phyloP scores from a whole-genome alignment of 2,329 filamentous ascomycete genomes.

The Epichloe uncinata region DNA sequence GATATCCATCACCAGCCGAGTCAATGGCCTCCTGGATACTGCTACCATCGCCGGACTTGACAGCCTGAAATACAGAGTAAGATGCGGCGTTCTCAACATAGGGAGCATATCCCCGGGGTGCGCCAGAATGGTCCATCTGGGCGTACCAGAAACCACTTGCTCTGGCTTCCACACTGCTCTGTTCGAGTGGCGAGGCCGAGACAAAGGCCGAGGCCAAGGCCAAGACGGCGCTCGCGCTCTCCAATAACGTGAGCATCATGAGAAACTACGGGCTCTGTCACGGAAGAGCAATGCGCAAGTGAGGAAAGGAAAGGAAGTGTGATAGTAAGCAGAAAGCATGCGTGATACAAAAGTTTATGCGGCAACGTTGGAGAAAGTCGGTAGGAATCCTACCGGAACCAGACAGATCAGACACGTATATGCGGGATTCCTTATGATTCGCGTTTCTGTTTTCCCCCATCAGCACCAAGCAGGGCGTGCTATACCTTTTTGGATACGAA shows the following conservation, averaged over 20 bases:
- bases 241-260: neutral
- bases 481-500: too few relatives aligned
- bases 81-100: constrained; percentile 23
- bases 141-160: constrained; percentile 27
- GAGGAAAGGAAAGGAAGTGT: too few relatives aligned
- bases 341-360: too few relatives aligned
- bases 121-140: constrained; percentile 27
- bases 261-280: neutral
- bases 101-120: constrained; percentile 23
- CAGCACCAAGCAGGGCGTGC: too few relatives aligned
- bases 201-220: constrained; percentile 8
- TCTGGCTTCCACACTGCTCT: neutral
- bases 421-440: too few relatives aligned
- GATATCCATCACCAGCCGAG: constrained; percentile 18
- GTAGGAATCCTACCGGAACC: too few relatives aligned
- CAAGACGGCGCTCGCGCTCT: constrained; percentile 3
- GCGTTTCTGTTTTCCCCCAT: too few relatives aligned
- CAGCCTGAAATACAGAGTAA: constrained; percentile 26
- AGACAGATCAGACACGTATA: too few relatives aligned
- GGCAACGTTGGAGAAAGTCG: too few relatives aligned
- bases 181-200: constrained; percentile 8
- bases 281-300: too few relatives aligned
- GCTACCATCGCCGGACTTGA: constrained; percentile 22
- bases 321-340: too few relatives aligned
- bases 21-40: constrained; percentile 27